phyloP scores from a whole-genome alignment of 2,329 filamentous ascomycete genomes.

The Metarhizium anisopliae region DNA sequence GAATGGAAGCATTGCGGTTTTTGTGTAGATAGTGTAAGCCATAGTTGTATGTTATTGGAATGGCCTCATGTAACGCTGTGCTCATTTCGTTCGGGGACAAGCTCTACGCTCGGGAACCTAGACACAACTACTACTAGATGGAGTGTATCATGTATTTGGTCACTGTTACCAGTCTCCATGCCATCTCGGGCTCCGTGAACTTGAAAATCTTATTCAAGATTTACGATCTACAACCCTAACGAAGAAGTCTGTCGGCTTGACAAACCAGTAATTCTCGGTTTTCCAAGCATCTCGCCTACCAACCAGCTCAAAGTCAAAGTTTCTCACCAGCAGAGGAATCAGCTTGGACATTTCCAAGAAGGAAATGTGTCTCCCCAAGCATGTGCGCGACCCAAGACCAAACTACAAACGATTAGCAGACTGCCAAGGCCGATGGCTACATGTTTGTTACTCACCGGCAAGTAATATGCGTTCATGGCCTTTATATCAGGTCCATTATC shows the following conservation, averaged over 20 bases:
- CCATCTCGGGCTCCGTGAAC: too few species aligned
- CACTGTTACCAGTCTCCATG: too few species aligned
- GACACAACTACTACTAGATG: too few species aligned
- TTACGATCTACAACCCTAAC: slow-evolving; percentile 13
- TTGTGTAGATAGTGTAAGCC: too few species aligned
- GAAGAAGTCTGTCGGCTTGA: slow-evolving; percentile 30
- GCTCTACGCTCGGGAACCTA: too few species aligned
- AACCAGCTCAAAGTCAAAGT: slow-evolving; percentile 23
- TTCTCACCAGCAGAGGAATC: slow-evolving; percentile 26
- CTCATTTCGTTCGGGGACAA: too few species aligned
- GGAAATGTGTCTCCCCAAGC: slow-evolving; percentile 33
- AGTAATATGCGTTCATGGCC: slow-evolving; percentile 20
- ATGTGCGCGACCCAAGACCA: slow-evolving; percentile 31
- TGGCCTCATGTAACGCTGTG: too few species aligned
- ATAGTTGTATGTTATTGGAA: too few species aligned
- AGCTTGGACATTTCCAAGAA: slow-evolving; percentile 33
- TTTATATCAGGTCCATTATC: slow-evolving; percentile 12
- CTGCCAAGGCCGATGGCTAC: too few species aligned
- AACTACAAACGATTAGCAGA: slow-evolving; percentile 17
- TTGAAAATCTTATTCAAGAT: too few species aligned
- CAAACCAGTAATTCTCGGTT: slow-evolving; percentile 31
- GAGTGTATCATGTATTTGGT: too few species aligned
- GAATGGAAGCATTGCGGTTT: too few species aligned
- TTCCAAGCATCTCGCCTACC: slow-evolving; percentile 17
- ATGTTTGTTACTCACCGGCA: slow-evolving; percentile 14